Percentiles rank a stretch among this genome's conserved stretches.
phyloP scores from a whole-genome alignment of 495 filamentous ascomycete species.

The Penicillium ochrochloron region DNA sequence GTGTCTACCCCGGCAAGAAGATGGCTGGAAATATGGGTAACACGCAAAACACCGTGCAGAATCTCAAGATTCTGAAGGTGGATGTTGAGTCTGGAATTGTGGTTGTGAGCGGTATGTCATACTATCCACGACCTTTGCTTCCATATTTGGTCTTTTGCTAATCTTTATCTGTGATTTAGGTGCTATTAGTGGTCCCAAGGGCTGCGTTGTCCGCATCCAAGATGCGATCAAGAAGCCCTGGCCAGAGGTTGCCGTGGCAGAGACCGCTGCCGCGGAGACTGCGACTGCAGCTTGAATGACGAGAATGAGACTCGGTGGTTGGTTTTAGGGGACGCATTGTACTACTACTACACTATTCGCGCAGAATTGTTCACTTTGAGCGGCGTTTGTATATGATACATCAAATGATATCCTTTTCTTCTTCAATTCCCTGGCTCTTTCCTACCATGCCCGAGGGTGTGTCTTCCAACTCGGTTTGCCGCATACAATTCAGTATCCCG shows the following conservation, averaged over 20 bases:
- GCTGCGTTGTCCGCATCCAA: conserved; percentile 79
- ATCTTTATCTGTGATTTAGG: conserved; percentile 48
- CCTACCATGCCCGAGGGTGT: not conserved
- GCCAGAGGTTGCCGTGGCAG: conserved; percentile 59
- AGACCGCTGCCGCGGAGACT: conserved; percentile 42
- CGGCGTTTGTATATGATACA: conserved; percentile 55
- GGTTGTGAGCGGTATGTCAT: conserved; percentile 73
- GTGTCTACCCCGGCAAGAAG: conserved; percentile 93
- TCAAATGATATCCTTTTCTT: conserved; percentile 51
- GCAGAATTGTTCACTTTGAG: conserved; percentile 46
- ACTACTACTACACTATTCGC: conserved; percentile 49
- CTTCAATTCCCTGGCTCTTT: conserved; percentile 4
- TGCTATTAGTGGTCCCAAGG: conserved; percentile 81
- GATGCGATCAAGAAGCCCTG: conserved; percentile 92
- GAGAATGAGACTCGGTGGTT: conserved; percentile 10
- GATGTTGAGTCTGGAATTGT: conserved; percentile 84
- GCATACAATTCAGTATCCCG: conserved; percentile 12
- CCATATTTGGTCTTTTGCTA: conserved; percentile 7
- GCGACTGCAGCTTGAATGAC: conserved; percentile 35
- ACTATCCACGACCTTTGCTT: not conserved
- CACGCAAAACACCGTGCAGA: conserved; percentile 83
- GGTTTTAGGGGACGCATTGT: conserved; percentile 35
- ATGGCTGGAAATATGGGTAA: conserved; percentile 97
- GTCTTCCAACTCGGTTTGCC: conserved; percentile 14
- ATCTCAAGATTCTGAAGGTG: conserved; percentile 84